A percentile compares a stretch with the other conserved stretches of the same genome.
phyloP scores from a whole-genome alignment of 139 green algal species.

The Gonium pectorale region DNA sequence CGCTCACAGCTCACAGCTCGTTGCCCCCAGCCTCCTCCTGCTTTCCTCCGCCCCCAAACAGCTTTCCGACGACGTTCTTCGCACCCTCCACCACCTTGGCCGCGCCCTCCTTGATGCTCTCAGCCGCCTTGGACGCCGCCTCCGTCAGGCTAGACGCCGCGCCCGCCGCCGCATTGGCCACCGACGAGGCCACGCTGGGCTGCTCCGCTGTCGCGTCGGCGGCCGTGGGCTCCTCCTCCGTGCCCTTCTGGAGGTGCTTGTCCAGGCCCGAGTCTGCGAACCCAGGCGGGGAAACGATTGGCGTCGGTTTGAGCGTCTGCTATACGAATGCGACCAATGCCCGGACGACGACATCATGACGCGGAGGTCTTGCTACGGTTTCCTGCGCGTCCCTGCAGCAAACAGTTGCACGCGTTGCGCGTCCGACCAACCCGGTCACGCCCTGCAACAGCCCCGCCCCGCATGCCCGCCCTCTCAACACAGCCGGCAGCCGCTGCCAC shows the following conservation, averaged over 20 bases:
- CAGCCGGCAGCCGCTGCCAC: too few relatives aligned
- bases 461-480: too few relatives aligned
- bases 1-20: background rate
- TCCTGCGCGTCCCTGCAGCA: too few relatives aligned
- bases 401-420: too few relatives aligned
- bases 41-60: slow-evolving; percentile 13
- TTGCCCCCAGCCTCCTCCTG: background rate
- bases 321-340: too few relatives aligned
- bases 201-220: background rate
- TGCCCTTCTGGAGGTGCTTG: background rate
- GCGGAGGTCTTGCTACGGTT: too few relatives aligned
- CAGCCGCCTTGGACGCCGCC: background rate
- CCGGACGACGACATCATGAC: too few relatives aligned
- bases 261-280: slow-evolving; percentile 16
- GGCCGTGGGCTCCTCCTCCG: background rate
- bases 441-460: too few relatives aligned
- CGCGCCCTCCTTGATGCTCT: slow-evolving; percentile 9
- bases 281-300: background rate
- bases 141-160: background rate
- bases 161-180: background rate
- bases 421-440: too few relatives aligned
- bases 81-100: background rate
- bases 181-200: background rate
- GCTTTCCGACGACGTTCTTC: background rate
- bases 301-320: too few relatives aligned